Percentiles rank a stretch among this genome's conserved stretches.
phyloP scores from a whole-genome alignment of 345 rosid genomes.

The Eucalyptus camaldulensis region DNA sequence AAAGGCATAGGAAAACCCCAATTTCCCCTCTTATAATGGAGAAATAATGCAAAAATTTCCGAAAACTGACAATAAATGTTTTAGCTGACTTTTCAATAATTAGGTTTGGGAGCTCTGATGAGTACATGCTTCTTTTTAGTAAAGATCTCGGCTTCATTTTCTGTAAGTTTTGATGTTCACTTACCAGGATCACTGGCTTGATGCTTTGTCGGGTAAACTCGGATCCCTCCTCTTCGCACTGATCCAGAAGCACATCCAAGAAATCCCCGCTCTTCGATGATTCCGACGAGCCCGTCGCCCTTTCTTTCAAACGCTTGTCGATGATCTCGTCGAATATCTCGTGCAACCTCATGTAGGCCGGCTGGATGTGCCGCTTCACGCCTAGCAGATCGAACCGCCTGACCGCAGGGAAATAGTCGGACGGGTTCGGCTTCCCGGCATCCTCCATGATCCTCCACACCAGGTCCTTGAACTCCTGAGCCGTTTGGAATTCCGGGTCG shows the following conservation, averaged over 20 bases:
- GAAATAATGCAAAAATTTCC: not conserved
- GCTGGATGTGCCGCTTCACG: conserved; percentile 3
- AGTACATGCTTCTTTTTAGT: not conserved
- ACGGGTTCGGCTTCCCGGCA: conserved; percentile 12
- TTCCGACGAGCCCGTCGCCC: not conserved
- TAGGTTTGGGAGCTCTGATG: not conserved
- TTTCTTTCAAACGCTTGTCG: conserved; percentile 5
- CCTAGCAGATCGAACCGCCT: conserved; percentile 19
- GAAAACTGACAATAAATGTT: not conserved
- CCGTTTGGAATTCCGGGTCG: conserved; percentile 4
- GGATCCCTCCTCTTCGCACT: conserved; percentile 1
- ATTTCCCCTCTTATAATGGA: not conserved
- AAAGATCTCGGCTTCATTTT: not conserved
- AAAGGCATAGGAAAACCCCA: not conserved
- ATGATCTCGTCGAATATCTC: conserved; percentile 18
- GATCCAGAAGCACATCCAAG: conserved; percentile 24
- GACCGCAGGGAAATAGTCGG: conserved; percentile 27
- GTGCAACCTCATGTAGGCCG: conserved; percentile 1
- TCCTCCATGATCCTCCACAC: conserved; percentile 20
- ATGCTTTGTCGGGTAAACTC: conserved; percentile 4
- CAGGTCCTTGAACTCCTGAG: conserved; percentile 21
- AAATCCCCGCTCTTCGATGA: conserved; percentile 2
- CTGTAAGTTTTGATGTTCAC: not conserved
- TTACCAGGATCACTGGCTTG: conserved; percentile 22
- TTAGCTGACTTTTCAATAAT: not conserved